phyloP scores from a whole-genome alignment of 1,139 yeast genomes.

The Sugiyamaella sp. region DNA sequence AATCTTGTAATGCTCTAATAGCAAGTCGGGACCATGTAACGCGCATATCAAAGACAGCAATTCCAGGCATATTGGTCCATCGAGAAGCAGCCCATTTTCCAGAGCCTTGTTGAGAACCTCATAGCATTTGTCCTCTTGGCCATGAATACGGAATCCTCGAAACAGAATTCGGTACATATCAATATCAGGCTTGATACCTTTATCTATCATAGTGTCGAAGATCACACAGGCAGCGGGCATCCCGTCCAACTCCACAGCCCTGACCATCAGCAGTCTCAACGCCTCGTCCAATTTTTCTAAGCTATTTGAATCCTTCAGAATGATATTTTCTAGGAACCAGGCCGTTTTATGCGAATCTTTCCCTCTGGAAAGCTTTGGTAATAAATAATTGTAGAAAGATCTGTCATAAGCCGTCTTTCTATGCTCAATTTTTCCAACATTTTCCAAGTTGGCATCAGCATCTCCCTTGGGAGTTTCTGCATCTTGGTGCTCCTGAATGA shows the following conservation, averaged over 20 bases:
- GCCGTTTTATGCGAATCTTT: constrained; percentile 24
- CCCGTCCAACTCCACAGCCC: constrained; percentile 35
- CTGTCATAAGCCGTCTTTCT: constrained; percentile 19
- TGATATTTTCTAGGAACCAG: constrained; percentile 28
- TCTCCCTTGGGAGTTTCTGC: neutral
- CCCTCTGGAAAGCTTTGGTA: constrained; percentile 23
- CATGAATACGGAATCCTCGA: constrained; percentile 33
- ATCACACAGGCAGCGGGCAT: constrained; percentile 30
- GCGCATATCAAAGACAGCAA: constrained; percentile 30
- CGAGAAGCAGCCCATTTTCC: constrained; percentile 22
- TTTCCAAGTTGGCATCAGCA: neutral
- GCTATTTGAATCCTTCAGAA: constrained; percentile 18
- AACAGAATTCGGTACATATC: constrained; percentile 28
- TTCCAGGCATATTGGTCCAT: constrained; percentile 28
- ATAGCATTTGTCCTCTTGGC: constrained; percentile 33
- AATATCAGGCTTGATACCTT: constrained; percentile 27
- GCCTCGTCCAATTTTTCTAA: constrained; percentile 22
- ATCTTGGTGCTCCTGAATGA: constrained; percentile 18
- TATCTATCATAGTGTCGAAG: constrained; percentile 32
- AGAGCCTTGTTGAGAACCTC: constrained; percentile 30
- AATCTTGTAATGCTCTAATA: constrained; percentile 28
- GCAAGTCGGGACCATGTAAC: constrained; percentile 29
- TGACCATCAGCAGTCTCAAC: constrained; percentile 26
- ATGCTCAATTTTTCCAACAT: constrained; percentile 1
- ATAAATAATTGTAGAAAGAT: constrained; percentile 26